These are phyloP conservation scores for Cutaneotrichosporon cyanovorans DNA, from an alignment of 1,284 basidiomycete species.

Conservation along the genomic window DNA sequence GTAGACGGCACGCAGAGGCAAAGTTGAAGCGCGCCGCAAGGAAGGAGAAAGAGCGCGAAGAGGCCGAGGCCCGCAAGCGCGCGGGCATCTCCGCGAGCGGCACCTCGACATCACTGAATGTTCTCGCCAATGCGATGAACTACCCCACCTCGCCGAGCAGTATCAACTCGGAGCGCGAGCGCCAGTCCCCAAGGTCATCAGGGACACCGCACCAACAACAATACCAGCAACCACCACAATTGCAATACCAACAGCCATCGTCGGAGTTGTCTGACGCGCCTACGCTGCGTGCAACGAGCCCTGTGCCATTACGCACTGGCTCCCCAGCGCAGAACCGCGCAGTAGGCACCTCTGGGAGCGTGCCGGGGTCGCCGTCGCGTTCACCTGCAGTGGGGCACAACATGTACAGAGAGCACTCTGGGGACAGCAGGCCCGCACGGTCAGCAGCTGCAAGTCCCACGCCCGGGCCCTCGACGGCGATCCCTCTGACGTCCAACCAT, in stretches of 20 bases:
- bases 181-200: too few relatives aligned
- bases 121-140: constrained; percentile 3
- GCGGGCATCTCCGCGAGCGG: constrained; percentile 1
- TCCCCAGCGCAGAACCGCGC: neutral
- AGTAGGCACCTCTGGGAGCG: neutral
- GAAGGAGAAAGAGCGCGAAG: constrained; percentile 35
- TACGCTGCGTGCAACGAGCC: neutral
- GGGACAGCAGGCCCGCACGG: constrained; percentile 2
- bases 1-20: constrained; percentile 76
- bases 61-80: constrained; percentile 16
- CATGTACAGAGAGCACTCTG: constrained; percentile 1
- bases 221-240: too few relatives aligned
- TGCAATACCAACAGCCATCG: too few relatives aligned
- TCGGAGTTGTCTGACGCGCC: too few relatives aligned
- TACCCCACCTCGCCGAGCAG: neutral
- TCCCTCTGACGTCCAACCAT: too few relatives aligned
- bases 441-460: neutral
- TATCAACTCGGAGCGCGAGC: too few relatives aligned
- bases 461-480: neutral
- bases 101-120: constrained; percentile 14
- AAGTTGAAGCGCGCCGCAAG: constrained; percentile 48
- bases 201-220: too few relatives aligned
- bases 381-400: constrained; percentile 1
- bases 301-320: neutral
- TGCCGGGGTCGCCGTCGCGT: neutral